Base-by-base conservation (phyloP, 1,284 basidiomycete species). In the Acaromyces ingoldii region DNA sequence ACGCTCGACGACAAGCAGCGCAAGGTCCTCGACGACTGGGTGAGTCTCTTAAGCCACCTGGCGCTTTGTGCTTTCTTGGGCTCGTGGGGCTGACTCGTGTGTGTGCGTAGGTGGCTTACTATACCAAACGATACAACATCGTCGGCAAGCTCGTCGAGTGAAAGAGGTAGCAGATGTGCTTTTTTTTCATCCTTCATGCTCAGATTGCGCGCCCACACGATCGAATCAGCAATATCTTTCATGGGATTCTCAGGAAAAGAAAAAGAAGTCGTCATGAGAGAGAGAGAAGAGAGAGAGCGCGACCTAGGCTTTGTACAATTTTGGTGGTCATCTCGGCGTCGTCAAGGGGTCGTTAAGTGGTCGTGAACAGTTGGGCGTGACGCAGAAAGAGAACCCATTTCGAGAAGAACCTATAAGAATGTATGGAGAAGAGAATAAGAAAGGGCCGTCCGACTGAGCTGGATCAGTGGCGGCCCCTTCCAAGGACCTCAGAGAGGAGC, bases 1-100 rank as follows among this genome's bases (percentile, higher is more conserved):
- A 78, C 75, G 0, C 81, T 98, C 41, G 81, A 82, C 48, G 85
- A 84, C 58, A 82, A 82, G 60, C 88, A 95, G 72, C 76, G 78
- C 75, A 89, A 90, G 77, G 88, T 89, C 1, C 80, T 97, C 49
- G 82, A 95, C 60, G 90, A 95, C 67, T 97, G 93, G 93, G 66
- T 72, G 31, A 37, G 65, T 65, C 3, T 42, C 48, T 33, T 36
- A 6, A 4, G 10, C 5, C 4, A 3, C 15, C 29, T 29, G 30
- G 33, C 11, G 49, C 41, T 37, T 41, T 11, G 22, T 30, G 3
- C 10, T 25, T 13, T 13, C 21, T 15, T 10, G 17, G 17, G 24
- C n/a, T 13, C 46, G 49, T 26, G n/a, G n/a, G n/a, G n/a, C n/a
- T n/a, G n/a, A n/a, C n/a, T n/a, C n/a, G n/a, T n/a, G n/a, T n/a